Base-by-base conservation (phyloP, 1,284 basidiomycete genomes). In the Leccinum fuscescens region DNA sequence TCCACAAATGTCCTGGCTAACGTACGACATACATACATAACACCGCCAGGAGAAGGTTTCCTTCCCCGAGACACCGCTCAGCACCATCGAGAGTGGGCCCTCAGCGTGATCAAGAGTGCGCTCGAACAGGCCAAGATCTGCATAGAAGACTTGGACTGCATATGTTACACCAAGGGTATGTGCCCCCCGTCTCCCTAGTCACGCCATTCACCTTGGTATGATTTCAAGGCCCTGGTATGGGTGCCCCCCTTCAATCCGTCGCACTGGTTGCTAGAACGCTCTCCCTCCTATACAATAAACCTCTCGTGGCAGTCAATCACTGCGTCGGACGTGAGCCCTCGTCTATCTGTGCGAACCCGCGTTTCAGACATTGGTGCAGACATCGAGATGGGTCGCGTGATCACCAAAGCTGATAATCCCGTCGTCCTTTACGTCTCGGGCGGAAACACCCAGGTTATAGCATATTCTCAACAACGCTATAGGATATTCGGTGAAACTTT, bases 401-500 rank as follows among this genome's bases (percentile, higher is more conserved):
- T 99, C 66, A 99, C 97, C 0, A 90, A 90, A 37, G 96, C 97
- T 1, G 86, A 88, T 61, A 97, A 98, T 69, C 97, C 97, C 0
- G 91, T 99, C 67, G 96, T 99, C 2, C 86, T 99, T 35, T 99
- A 99, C 72, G 97, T 99, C 11, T 98, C 96, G 0, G 97, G 97
- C 14, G 97, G 97, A 9, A 99, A 99, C 76, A 99, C 97, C 0
- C 97, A 99, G 76, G 96, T 99, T 35, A 98, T 99, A 65, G 97
- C 97, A 1, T 99, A 99, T 75, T 97, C 94, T 17, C 90, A 94
- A 66, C 94, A 98, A 72, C 86, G 94, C 64, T 99, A 99, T 74
- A 87, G 97, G 51, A 99, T 99, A 66, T 99, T 99, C 74, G 97
- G 97, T 27, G 97, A 99, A 77, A 99, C 97, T 11, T 83, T 99